These are phyloP conservation scores for Aspergillus hortae DNA, from an alignment of 2,329 filamentous ascomycete species.

Conservation along the genomic window DNA sequence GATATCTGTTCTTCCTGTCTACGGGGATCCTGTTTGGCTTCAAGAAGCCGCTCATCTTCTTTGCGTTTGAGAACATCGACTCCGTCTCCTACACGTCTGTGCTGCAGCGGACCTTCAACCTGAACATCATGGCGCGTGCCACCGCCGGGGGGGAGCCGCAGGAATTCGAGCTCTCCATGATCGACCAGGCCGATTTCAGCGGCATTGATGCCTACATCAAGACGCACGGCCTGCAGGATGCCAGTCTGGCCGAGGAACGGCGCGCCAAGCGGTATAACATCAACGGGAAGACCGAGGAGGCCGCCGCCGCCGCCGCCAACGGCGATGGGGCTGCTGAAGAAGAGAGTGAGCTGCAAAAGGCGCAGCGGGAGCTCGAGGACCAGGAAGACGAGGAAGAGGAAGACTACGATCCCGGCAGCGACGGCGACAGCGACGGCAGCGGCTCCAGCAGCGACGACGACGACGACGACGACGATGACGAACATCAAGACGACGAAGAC, in stretches of 20 bases:
- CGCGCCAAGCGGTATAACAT: conserved; percentile 59
- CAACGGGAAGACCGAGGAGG: conserved; percentile 36
- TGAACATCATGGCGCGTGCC: conserved; percentile 51
- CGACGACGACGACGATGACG: conserved; percentile 30
- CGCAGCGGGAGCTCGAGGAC: conserved; percentile 52
- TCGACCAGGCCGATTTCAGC: conserved; percentile 61
- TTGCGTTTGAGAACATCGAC: conserved; percentile 57
- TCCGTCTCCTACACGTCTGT: conserved; percentile 62
- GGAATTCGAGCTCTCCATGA: conserved; percentile 63
- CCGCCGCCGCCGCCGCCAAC: conserved; percentile 16
- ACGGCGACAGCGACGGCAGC: conserved; percentile 47
- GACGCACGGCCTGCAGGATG: conserved; percentile 59
- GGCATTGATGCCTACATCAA: conserved; percentile 63
- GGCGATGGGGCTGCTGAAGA: conserved; percentile 47
- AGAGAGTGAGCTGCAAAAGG: conserved; percentile 57
- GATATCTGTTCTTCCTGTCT: conserved; percentile 61
- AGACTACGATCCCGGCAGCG: conserved; percentile 51
- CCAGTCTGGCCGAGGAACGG: conserved; percentile 58
- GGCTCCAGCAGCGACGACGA: conserved; percentile 44
- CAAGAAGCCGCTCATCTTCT: conserved; percentile 63
- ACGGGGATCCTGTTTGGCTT: conserved; percentile 62
- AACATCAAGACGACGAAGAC: conserved; percentile 26
- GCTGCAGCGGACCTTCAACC: conserved; percentile 63
- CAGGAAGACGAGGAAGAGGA: conserved; percentile 49
- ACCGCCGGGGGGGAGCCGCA: conserved; percentile 41